Conservation (phyloP, 345 rosid genomes). For the Rhodomyrtus tomentosa region DNA sequence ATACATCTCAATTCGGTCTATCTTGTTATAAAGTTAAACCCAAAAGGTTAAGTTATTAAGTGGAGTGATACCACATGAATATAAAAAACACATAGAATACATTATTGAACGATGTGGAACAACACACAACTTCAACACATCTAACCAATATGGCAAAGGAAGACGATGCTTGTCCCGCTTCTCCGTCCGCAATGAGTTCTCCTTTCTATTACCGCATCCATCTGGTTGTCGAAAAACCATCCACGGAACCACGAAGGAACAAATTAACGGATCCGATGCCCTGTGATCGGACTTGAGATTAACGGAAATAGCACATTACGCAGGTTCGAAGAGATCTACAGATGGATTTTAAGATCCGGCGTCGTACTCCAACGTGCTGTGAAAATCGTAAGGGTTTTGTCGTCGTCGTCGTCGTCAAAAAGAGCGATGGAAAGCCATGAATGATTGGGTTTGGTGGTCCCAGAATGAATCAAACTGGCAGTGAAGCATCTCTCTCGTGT, state of each 20-base stretch:
- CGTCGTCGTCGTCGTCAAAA: not conserved
- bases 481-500: not conserved
- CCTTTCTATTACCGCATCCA: fast-evolving
- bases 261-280: not conserved
- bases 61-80: too few species aligned
- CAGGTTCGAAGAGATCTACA: fast-evolving
- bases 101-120: too few species aligned
- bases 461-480: not conserved
- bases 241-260: not conserved
- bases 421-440: not conserved
- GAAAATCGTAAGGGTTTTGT: not conserved
- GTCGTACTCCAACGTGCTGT: too few species aligned
- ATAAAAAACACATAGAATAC: too few species aligned
- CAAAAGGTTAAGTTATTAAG: too few species aligned
- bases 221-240: not conserved
- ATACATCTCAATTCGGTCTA: not conserved
- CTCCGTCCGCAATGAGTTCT: not conserved
- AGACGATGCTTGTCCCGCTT: not conserved
- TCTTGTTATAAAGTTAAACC: too few species aligned
- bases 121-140: too few species aligned
- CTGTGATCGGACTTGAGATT: not conserved
- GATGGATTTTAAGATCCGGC: not conserved
- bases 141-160: not conserved
- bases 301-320: not conserved
- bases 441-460: not conserved